Base-by-base conservation (phyloP, 2,329 filamentous ascomycete genomes). In the Fusarium algeriense region DNA sequence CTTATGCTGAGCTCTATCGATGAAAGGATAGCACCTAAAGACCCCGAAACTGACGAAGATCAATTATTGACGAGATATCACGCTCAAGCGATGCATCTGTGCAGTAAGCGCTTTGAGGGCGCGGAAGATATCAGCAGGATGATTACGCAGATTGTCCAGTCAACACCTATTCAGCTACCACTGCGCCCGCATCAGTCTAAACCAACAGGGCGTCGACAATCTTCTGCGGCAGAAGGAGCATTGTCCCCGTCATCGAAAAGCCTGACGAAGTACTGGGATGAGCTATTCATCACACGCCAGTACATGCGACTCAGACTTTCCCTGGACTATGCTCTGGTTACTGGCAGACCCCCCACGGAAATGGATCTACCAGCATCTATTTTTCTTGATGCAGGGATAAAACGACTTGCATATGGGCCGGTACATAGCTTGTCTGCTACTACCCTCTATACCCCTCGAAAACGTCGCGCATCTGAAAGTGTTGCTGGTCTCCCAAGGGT, bases 131-230 rank as follows among this genome's bases (percentile, higher is more conserved):
- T 67, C 3, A 67, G 64, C 15, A 38, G 64, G 3, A 67, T 67
- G 64, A 61, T 67, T 13, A 67, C 64, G 0, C 64, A 67, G 8
- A 67, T 67, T 0, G 64, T 66, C 5, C 64, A 66, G 19, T 66
- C 64, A 12, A 67, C 64, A 0, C 62, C 62, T 0, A 41, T 66
- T 9, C 62, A 67, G 5, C 15, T 66, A 4, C 64, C 64, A 19
- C 2, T 66, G 0, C 62, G 60, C 1, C 14, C 34, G 6, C 20
- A 11, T 2, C 3, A 46, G 34, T 10, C 30, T 1, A 34, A 57
- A 6, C 2, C 60, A 1, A 15, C 20, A 14, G 23, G 15, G 4
- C n/a, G 17, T 7, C n/a, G 45, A 4, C 35, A 41, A 19, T 32
- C 46, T 6, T 30, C 26, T 0, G 26, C n/a, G 10, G 12, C n/a